Conservation (phyloP, 1,284 basidiomycete species). For the Pascua sp. region DNA sequence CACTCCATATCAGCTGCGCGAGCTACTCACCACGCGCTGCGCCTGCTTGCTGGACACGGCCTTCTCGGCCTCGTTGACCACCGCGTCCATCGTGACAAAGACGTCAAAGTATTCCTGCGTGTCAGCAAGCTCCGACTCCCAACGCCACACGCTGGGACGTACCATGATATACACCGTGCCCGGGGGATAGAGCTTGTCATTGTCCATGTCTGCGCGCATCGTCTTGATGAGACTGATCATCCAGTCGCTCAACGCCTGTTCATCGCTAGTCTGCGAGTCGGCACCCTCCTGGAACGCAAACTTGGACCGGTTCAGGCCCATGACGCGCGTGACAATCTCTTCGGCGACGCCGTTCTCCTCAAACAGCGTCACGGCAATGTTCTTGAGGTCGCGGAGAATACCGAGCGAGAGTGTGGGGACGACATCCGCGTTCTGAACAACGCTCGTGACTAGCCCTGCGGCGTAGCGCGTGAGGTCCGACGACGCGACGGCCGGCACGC, state of each 20-base stretch:
- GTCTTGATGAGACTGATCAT: slow-evolving; percentile 50
- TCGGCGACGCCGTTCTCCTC: slow-evolving; percentile 51
- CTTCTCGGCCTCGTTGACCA: neutral
- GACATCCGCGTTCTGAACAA: slow-evolving; percentile 49
- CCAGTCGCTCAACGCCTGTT: slow-evolving; percentile 43
- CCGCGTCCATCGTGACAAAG: slow-evolving; percentile 36
- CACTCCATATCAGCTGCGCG: too few relatives aligned
- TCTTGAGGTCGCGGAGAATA: slow-evolving; percentile 53
- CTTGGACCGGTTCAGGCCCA: slow-evolving; percentile 36
- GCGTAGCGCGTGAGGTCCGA: slow-evolving; percentile 51
- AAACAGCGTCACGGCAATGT: slow-evolving; percentile 50
- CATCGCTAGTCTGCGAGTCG: slow-evolving; percentile 10
- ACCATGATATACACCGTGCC: slow-evolving; percentile 44
- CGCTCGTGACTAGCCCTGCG: slow-evolving; percentile 51
- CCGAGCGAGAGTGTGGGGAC: slow-evolving; percentile 51
- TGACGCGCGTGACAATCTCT: slow-evolving; percentile 53
- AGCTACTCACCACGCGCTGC: slow-evolving; percentile 36
- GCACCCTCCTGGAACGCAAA: slow-evolving; percentile 14
- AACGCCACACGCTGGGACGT: slow-evolving; percentile 7
- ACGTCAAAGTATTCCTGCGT: slow-evolving; percentile 48
- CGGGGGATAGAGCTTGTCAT: slow-evolving; percentile 51
- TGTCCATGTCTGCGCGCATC: slow-evolving; percentile 50
- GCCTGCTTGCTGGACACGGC: slow-evolving; percentile 37
- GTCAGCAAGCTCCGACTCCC: slow-evolving; percentile 7
- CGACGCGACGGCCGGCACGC: slow-evolving; percentile 50